Evolutionary conservation across 129 eudicot species (phyloP).

Genomic region (Centrapalus pauciflorus): DNA sequence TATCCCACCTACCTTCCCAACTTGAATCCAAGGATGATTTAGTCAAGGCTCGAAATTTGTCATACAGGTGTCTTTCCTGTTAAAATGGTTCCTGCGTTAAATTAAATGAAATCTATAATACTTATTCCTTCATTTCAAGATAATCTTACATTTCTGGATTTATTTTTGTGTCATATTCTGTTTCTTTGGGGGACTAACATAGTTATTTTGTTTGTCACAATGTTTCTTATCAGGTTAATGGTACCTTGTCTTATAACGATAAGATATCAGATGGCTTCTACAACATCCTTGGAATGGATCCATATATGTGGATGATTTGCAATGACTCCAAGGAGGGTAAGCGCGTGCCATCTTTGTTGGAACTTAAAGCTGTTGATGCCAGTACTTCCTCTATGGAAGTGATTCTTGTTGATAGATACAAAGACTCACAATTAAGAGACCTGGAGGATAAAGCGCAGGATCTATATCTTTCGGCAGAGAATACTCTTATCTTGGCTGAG

Average conservation of each 20-base stretch:
- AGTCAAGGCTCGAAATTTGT: too few relatives aligned
- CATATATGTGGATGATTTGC: conserved; percentile 67
- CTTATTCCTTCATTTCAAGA: too few relatives aligned
- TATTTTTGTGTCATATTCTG: background rate
- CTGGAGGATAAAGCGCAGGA: conserved; percentile 66
- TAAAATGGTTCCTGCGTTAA: too few relatives aligned
- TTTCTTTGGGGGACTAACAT: too few relatives aligned
- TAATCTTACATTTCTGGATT: too few relatives aligned
- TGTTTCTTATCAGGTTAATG: conserved; percentile 76
- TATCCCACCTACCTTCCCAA: too few relatives aligned
- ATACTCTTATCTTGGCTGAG: conserved; percentile 39
- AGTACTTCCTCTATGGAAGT: conserved; percentile 61
- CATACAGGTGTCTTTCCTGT: too few relatives aligned
- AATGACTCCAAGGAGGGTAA: conserved; percentile 49
- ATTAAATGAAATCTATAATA: too few relatives aligned
- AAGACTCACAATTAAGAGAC: conserved; percentile 58
- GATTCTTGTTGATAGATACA: conserved; percentile 58
- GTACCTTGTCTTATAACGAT: conserved; percentile 63
- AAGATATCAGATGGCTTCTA: conserved; percentile 79
- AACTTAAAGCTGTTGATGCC: conserved; percentile 47
- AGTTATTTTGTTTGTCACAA: too few relatives aligned
- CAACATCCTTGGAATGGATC: conserved; percentile 71
- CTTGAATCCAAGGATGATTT: too few relatives aligned
- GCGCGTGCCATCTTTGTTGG: conserved; percentile 45
- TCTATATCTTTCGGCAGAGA: conserved; percentile 46